Conservation (phyloP, 805 yeast species). For the Kluyveromyces dobzhanskii region DNA sequence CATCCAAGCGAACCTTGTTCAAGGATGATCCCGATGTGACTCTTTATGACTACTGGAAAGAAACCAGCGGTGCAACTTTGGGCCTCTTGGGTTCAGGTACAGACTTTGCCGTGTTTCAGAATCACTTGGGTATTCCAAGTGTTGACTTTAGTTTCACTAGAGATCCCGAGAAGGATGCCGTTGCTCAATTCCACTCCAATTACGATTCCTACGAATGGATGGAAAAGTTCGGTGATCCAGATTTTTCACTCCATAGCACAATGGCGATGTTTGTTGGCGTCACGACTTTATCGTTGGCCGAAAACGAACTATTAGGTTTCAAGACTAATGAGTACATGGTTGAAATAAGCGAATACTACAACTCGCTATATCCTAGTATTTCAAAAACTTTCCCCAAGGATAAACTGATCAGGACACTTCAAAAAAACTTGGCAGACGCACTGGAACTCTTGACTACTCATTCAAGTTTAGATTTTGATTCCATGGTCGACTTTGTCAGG, state of each 20-base stretch:
- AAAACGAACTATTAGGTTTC: constrained; percentile 47
- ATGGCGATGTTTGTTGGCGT: constrained; percentile 55
- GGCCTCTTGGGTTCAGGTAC: constrained; percentile 41
- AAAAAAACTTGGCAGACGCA: constrained; percentile 7
- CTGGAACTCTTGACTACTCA: constrained; percentile 7
- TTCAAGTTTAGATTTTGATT: constrained; percentile 28
- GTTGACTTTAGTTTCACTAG: constrained; percentile 39
- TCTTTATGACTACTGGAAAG: constrained; percentile 42
- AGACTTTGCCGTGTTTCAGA: constrained; percentile 53
- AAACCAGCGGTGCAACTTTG: constrained; percentile 31
- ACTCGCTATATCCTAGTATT: constrained; percentile 15
- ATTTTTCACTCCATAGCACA: constrained; percentile 44
- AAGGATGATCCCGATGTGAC: constrained; percentile 31
- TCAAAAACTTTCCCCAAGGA: constrained; percentile 20
- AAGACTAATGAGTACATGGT: constrained; percentile 40
- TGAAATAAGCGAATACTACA: constrained; percentile 33
- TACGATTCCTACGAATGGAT: constrained; percentile 55
- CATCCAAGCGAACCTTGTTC: constrained; percentile 39
- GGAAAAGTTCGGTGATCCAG: constrained; percentile 42
- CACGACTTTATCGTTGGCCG: constrained; percentile 43
- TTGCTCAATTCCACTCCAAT: constrained; percentile 40
- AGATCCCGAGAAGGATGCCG: constrained; percentile 35
- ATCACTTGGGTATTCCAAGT: constrained; percentile 60
- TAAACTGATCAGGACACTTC: constrained; percentile 8
- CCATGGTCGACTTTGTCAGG: constrained; percentile 38